These are phyloP conservation scores for Russula lepida DNA, from an alignment of 768 basidiomycete species.

Conservation along the genomic window DNA sequence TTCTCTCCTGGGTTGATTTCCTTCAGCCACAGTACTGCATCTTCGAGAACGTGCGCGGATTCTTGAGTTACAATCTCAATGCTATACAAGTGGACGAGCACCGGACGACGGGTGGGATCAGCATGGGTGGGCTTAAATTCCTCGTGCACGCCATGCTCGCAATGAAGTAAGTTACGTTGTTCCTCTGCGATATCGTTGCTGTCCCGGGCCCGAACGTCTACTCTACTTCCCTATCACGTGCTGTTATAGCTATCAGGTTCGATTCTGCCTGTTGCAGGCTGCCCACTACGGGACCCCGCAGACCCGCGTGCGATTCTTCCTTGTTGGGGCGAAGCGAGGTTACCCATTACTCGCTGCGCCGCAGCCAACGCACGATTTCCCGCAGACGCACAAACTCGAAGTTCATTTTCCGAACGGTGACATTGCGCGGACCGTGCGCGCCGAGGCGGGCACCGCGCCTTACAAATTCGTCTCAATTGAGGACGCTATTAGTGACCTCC, in stretches of 20 bases:
- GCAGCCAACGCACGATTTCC: slow-evolving; percentile 37
- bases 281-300: slow-evolving; percentile 43
- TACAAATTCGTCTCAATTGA: slow-evolving; percentile 45
- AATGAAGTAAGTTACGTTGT: slow-evolving; percentile 45
- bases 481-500: slow-evolving; percentile 69
- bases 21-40: slow-evolving; percentile 36
- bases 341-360: slow-evolving; percentile 34
- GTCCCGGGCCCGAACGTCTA: background rate
- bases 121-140: slow-evolving; percentile 70
- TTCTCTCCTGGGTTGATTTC: slow-evolving; percentile 38
- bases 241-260: slow-evolving; percentile 35
- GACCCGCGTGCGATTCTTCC: slow-evolving; percentile 40
- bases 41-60: slow-evolving; percentile 44
- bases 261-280: slow-evolving; percentile 38
- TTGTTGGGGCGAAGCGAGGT: slow-evolving; percentile 35
- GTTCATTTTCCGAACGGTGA: slow-evolving; percentile 43
- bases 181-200: background rate
- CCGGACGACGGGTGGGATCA: slow-evolving; percentile 51
- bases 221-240: background rate
- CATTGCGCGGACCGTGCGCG: slow-evolving; percentile 37
- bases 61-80: slow-evolving; percentile 34
- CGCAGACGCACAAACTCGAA: slow-evolving; percentile 33
- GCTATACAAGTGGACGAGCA: slow-evolving; percentile 32
- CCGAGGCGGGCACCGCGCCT: slow-evolving; percentile 42
- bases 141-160: slow-evolving; percentile 50